Conservation (phyloP, 306 rosid genomes). For the Potentilla sterilis region DNA sequence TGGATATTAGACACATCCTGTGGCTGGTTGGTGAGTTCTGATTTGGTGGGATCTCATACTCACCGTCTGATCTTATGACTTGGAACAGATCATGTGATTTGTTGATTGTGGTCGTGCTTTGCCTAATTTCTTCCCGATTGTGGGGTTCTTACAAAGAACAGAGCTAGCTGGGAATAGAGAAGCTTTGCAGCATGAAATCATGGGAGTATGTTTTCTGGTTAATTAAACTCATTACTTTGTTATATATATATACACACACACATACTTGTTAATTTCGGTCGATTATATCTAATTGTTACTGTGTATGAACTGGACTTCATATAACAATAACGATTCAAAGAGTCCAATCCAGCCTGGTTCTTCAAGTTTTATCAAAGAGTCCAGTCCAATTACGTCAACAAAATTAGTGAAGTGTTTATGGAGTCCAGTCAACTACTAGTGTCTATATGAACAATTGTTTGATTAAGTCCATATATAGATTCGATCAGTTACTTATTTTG, state of each 20-base stretch:
- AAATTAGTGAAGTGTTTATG: too few species aligned
- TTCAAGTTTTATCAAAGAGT: too few species aligned
- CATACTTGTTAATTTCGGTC: too few species aligned
- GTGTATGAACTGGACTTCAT: background rate
- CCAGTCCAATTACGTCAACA: too few species aligned
- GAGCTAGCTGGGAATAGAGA: conserved; percentile 6
- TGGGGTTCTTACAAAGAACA: background rate
- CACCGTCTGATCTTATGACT: conserved; percentile 52
- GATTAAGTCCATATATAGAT: too few species aligned
- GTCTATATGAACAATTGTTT: too few species aligned
- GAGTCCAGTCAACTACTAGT: too few species aligned
- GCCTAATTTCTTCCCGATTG: conserved; percentile 6
- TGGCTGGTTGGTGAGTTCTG: conserved; percentile 30
- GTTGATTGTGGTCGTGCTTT: conserved; percentile 31
- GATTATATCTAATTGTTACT: too few species aligned
- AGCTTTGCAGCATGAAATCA: background rate
- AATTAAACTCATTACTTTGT: too few species aligned
- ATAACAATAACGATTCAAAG: background rate
- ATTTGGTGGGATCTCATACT: conserved; percentile 36
- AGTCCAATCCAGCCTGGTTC: background rate
- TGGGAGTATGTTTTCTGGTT: background rate
- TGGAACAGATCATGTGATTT: conserved; percentile 62
- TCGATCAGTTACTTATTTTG: too few species aligned
- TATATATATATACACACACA: too few species aligned
- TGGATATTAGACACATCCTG: conserved; percentile 57